phyloP scores from a whole-genome alignment of 164 flowering plant genomes.

The Cinnamomum micranthum region DNA sequence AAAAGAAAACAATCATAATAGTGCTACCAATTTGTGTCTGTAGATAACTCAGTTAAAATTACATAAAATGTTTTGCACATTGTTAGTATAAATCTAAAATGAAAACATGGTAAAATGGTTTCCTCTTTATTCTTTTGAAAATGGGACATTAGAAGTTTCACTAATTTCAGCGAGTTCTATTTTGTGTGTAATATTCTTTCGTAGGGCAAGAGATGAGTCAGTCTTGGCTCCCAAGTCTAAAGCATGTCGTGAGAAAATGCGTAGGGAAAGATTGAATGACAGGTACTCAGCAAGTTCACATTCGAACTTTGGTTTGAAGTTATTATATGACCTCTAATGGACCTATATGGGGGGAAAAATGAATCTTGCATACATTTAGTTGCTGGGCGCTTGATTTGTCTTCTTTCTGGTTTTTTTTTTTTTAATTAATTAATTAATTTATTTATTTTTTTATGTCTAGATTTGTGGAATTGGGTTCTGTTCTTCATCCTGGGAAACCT shows the following conservation, averaged over 20 bases:
- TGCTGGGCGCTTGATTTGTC: not conserved
- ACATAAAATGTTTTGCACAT: not conserved
- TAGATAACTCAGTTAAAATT: not conserved
- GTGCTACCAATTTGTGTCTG: not conserved
- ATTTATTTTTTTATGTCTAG: constrained; percentile 27
- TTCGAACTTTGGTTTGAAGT: no score
- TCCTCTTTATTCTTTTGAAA: not conserved
- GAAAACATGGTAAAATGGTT: not conserved
- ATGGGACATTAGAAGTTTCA: not conserved
- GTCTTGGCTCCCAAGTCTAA: constrained; percentile 49
- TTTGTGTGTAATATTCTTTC: constrained; percentile 5
- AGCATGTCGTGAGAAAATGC: constrained; percentile 73
- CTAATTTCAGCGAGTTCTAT: not conserved
- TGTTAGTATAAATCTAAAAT: not conserved
- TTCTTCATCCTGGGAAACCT: constrained; percentile 85
- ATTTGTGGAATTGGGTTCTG: constrained; percentile 76
- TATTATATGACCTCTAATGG: no score
- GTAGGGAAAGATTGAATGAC: constrained; percentile 73
- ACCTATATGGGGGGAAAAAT: no score
- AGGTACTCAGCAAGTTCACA: constrained; percentile 27
- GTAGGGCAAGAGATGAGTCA: constrained; percentile 48
- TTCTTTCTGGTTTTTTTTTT: constrained; percentile 1
- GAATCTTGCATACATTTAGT: not conserved
- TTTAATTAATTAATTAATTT: no score
- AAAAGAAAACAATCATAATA: not conserved